Evolutionary conservation across 164 flowering plant genomes (phyloP), one percentile per base, ranked within the genome.

Genomic region (Kingdonia uniflora): DNA sequence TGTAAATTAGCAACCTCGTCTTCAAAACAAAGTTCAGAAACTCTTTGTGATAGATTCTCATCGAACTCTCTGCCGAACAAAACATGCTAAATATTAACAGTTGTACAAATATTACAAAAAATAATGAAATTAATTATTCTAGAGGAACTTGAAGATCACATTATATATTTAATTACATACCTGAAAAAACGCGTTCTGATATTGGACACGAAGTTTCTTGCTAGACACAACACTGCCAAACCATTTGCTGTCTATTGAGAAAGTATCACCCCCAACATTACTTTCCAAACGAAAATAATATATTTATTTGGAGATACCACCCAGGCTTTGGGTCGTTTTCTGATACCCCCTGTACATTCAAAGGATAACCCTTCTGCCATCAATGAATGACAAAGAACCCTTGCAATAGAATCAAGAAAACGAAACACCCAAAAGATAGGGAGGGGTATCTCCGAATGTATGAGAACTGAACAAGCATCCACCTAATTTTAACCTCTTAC

Each of bases 201-300:
- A 72, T 87, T 87, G 83, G 97, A 89, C 55, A 97, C 95, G 59
- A 94, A 96, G 78, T 94, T 94, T 67, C 99, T 80, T 55, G 97
- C 99, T 43, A 94, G 96, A 66, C 97, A 87, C 1, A 94, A 72
- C 40, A 94, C 84, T 38, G 99, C 96, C 65, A 94, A 95, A 52
- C 82, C 78, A 80, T 68, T 79, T 62, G 92, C 90, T 45, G 74
- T 82, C 99, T 94, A 54, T 20, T 41, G 51, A 56, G 22, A 49
- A 45, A 33, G 51, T 16, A 41, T 6, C 26, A 14, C n/a, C n/a
- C n/a, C n/a, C n/a, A n/a, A n/a, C n/a, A n/a, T n/a, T n/a, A n/a
- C n/a, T n/a, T n/a, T n/a, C n/a, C n/a, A n/a, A n/a, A n/a, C n/a
- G n/a, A n/a, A n/a, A n/a, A n/a, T n/a, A n/a, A n/a, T n/a, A n/a